Evolutionary conservation across 805 yeast genomes (phyloP).

Genomic region (Candida odintsovae): DNA sequence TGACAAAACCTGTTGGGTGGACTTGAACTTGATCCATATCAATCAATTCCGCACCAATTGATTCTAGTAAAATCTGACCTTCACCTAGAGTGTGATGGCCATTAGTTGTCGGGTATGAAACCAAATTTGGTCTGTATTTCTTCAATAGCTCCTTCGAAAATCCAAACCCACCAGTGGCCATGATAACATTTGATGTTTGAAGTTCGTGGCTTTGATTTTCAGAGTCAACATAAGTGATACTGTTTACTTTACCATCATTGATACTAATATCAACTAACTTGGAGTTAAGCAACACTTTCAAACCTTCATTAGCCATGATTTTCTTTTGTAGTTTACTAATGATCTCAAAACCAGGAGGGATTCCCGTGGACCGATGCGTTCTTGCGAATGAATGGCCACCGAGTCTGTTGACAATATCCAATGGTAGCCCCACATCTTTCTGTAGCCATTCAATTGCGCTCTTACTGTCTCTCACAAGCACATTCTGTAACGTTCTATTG

Average conservation of each 20-base stretch:
- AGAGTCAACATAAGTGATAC: constrained; percentile 35
- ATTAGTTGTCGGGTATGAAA: constrained; percentile 48
- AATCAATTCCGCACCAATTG: constrained; percentile 41
- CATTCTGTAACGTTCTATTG: constrained; percentile 50
- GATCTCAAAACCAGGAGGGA: constrained; percentile 59
- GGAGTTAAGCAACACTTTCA: constrained; percentile 33
- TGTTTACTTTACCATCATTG: constrained; percentile 28
- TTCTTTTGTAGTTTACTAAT: constrained; percentile 38
- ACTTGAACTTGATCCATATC: constrained; percentile 58
- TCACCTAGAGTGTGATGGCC: constrained; percentile 54
- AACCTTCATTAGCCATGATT: constrained; percentile 27
- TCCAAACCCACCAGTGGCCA: constrained; percentile 59
- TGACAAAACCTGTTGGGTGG: constrained; percentile 59
- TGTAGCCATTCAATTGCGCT: constrained; percentile 73
- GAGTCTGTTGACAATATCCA: constrained; percentile 63
- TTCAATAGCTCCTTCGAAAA: constrained; percentile 32
- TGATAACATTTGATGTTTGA: constrained; percentile 31
- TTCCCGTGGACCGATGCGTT: constrained; percentile 68
- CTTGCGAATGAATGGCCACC: constrained; percentile 82
- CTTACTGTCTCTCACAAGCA: constrained; percentile 55
- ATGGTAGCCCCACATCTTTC: constrained; percentile 51
- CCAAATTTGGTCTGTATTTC: constrained; percentile 41
- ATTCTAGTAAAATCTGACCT: constrained; percentile 45
- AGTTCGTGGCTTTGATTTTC: constrained; percentile 21
- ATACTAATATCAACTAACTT: constrained; percentile 32